Evolutionary conservation across 1,284 basidiomycete species (phyloP).

Genomic region (Sporisorium sorghi): DNA sequence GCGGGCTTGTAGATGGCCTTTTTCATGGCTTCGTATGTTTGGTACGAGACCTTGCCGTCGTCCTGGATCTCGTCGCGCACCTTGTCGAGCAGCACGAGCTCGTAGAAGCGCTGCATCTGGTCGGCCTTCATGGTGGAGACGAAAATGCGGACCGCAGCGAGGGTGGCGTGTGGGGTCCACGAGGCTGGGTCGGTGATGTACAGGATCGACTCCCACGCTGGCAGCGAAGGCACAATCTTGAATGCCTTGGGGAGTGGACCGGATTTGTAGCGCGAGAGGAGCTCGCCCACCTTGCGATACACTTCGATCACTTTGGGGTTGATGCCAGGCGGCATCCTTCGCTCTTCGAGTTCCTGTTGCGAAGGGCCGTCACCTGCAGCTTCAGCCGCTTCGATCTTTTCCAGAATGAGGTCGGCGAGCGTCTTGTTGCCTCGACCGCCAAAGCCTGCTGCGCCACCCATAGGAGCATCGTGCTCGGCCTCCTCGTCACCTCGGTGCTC

Average conservation of each 20-base stretch:
- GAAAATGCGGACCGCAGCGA: slow-evolving; percentile 93
- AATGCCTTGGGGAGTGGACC: slow-evolving; percentile 96
- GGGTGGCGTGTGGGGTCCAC: slow-evolving; percentile 95
- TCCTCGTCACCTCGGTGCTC: slow-evolving; percentile 37
- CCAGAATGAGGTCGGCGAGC: slow-evolving; percentile 93
- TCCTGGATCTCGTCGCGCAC: slow-evolving; percentile 85
- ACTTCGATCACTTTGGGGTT: slow-evolving; percentile 96
- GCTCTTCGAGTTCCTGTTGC: slow-evolving; percentile 35
- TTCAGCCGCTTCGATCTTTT: slow-evolving; percentile 79
- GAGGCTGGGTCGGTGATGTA: slow-evolving; percentile 90
- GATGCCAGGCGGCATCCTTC: slow-evolving; percentile 78
- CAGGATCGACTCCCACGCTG: slow-evolving; percentile 94
- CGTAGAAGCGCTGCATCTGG: slow-evolving; percentile 92
- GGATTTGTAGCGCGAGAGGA: slow-evolving; percentile 91
- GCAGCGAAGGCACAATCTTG: slow-evolving; percentile 96
- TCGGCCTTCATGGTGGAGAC: slow-evolving; percentile 96
- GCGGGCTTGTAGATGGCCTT: slow-evolving; percentile 94
- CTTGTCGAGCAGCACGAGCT: slow-evolving; percentile 90
- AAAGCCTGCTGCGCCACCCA: slow-evolving; percentile 14
- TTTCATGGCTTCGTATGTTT: slow-evolving; percentile 92
- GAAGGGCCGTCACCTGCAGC: slow-evolving; percentile 35
- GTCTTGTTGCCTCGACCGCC: slow-evolving; percentile 59
- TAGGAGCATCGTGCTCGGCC: slow-evolving; percentile 31
- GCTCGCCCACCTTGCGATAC: slow-evolving; percentile 85
- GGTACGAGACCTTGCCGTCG: slow-evolving; percentile 88